phyloP scores from a whole-genome alignment of 164 flowering plant genomes.

The Malania oleifera region DNA sequence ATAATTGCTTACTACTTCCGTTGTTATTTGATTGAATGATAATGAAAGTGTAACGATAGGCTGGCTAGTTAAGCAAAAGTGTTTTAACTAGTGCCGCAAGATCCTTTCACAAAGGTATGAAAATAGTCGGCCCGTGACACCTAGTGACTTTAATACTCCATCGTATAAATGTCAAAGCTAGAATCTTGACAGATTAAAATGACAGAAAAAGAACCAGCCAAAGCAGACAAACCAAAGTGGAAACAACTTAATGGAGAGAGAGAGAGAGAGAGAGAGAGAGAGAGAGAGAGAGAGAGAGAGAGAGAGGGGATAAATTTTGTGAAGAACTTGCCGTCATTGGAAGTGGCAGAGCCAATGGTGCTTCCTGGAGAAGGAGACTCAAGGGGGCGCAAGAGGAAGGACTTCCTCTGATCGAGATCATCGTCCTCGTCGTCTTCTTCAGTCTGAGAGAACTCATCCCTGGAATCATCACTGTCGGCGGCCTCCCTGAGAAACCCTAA shows the following conservation, averaged over 20 bases:
- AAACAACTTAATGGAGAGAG: neutral
- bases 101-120: too few species aligned
- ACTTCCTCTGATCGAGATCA: conserved; percentile 26
- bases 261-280: neutral
- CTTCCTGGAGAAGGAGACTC: conserved; percentile 64
- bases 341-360: conserved; percentile 53
- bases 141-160: too few species aligned
- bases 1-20: too few species aligned
- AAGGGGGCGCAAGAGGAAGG: conserved; percentile 46
- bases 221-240: too few species aligned
- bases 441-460: conserved; percentile 15
- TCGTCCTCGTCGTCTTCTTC: conserved; percentile 29
- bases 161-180: too few species aligned
- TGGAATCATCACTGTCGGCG: conserved; percentile 31
- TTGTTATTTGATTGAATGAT: too few species aligned
- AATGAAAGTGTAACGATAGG: too few species aligned
- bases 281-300: neutral
- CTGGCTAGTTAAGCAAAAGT: too few species aligned
- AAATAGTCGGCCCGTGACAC: too few species aligned
- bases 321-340: conserved; percentile 51
- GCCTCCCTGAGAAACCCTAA: conserved; percentile 25
- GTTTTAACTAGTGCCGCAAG: too few species aligned
- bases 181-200: too few species aligned
- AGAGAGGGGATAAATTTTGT: neutral
- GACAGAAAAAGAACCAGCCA: too few species aligned